phyloP scores from a whole-genome alignment of 805 yeast species.

The Yarrowia keelungensis region DNA sequence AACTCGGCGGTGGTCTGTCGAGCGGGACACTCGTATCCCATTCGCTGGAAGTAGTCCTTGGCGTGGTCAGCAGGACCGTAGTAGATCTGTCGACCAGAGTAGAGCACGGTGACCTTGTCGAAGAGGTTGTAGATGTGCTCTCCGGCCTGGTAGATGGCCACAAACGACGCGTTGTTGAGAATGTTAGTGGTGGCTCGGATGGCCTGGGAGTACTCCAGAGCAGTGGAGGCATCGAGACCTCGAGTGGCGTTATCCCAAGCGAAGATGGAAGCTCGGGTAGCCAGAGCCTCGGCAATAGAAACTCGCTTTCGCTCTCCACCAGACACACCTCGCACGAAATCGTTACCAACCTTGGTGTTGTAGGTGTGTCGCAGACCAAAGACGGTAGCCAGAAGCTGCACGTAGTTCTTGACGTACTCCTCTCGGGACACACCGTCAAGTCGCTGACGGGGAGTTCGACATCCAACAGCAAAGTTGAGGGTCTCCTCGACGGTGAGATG shows the following conservation, averaged over 20 bases:
- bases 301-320: constrained; percentile 90
- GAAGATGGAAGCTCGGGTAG: constrained; percentile 67
- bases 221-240: constrained; percentile 86
- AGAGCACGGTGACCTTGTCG: constrained; percentile 66
- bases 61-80: constrained; percentile 67
- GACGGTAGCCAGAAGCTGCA: constrained; percentile 59
- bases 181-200: constrained; percentile 67
- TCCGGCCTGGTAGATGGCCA: constrained; percentile 74
- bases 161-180: constrained; percentile 62
- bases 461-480: constrained; percentile 69
- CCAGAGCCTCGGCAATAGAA: constrained; percentile 77
- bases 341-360: constrained; percentile 67
- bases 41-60: constrained; percentile 61
- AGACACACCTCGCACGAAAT: constrained; percentile 72
- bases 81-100: constrained; percentile 67
- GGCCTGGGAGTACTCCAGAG: constrained; percentile 73
- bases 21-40: constrained; percentile 70
- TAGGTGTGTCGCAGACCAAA: constrained; percentile 68
- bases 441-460: constrained; percentile 68
- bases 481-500: constrained; percentile 78
- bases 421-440: constrained; percentile 56
- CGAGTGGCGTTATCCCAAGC: constrained; percentile 87
- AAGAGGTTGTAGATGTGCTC: constrained; percentile 69
- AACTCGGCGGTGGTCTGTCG: constrained; percentile 77
- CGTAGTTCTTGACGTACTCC: constrained; percentile 57